These are phyloP conservation scores for Ganoderma leucocontextum DNA, from an alignment of 1,284 basidiomycete genomes.

Conservation along the genomic window DNA sequence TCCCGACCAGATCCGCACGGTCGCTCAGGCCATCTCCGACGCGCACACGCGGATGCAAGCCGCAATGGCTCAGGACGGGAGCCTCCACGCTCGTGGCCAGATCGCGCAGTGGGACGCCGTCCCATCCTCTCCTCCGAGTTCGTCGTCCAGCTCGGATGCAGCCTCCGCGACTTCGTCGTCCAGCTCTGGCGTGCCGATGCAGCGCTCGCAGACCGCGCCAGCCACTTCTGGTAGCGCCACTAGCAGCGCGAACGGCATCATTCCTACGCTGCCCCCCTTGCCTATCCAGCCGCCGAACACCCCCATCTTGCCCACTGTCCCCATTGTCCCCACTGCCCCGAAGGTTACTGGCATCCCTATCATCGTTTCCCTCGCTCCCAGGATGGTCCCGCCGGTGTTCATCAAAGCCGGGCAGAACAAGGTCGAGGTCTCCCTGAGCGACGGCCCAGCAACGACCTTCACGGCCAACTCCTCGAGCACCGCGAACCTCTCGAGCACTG, in stretches of 20 bases:
- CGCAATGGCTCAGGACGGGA: neutral
- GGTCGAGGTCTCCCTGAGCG: conserved; percentile 6
- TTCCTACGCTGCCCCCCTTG: conserved; percentile 12
- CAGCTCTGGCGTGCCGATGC: neutral
- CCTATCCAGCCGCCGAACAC: conserved; percentile 26
- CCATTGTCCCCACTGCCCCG: neutral
- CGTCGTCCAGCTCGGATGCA: neutral
- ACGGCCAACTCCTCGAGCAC: neutral
- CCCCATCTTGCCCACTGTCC: neutral
- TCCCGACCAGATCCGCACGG: neutral
- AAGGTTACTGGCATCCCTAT: neutral
- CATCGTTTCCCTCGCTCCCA: neutral
- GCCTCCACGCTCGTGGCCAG: neutral
- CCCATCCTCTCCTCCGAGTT: neutral
- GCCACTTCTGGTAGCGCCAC: neutral
- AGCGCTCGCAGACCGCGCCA: neutral
- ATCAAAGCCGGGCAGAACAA: conserved; percentile 3
- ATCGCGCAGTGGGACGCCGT: conserved; percentile 9
- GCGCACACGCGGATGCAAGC: conserved; percentile 8
- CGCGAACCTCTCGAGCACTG: neutral
- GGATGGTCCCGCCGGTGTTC: neutral
- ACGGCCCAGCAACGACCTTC: neutral
- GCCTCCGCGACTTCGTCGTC: neutral
- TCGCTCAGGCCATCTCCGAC: conserved; percentile 5
- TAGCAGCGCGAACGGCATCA: conserved; percentile 1